These are phyloP conservation scores for Colletotrichum eleusines DNA, from an alignment of 2,329 filamentous ascomycete genomes.

Conservation along the genomic window DNA sequence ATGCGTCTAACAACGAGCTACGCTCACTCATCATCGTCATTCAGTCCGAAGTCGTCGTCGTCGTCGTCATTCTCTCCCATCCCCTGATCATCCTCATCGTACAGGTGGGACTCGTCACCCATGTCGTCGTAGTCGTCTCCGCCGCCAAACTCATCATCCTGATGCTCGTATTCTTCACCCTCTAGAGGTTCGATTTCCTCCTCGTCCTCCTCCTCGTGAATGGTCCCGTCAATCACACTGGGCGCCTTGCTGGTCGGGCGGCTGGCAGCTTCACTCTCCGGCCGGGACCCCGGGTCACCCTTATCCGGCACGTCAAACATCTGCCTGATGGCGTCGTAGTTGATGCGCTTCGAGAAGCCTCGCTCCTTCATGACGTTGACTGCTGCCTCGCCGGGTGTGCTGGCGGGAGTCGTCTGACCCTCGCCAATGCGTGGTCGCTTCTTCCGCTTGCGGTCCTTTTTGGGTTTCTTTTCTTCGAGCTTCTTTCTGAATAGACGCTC, in stretches of 20 bases:
- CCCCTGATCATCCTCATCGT: constrained; percentile 39
- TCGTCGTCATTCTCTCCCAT: constrained; percentile 34
- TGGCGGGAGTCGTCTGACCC: constrained; percentile 74
- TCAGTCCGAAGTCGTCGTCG: constrained; percentile 37
- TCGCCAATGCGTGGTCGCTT: constrained; percentile 72
- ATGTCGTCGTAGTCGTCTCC: constrained; percentile 52
- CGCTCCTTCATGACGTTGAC: constrained; percentile 75
- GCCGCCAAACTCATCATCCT: constrained; percentile 50
- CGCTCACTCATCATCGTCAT: constrained; percentile 36
- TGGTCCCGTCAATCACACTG: constrained; percentile 53
- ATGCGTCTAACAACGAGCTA: not conserved
- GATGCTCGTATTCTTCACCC: constrained; percentile 43
- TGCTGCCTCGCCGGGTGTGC: constrained; percentile 76
- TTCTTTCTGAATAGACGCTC: constrained; percentile 84
- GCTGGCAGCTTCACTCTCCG: constrained; percentile 58
- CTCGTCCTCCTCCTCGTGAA: constrained; percentile 50
- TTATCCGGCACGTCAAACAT: constrained; percentile 65
- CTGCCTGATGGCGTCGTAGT: constrained; percentile 73
- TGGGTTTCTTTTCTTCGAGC: constrained; percentile 68
- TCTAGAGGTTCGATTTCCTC: constrained; percentile 45
- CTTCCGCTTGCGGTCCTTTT: constrained; percentile 67
- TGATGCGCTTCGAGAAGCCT: constrained; percentile 80
- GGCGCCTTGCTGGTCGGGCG: constrained; percentile 50
- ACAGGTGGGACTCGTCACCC: constrained; percentile 46
- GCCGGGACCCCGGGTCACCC: constrained; percentile 62